Conservation (phyloP, 2,329 filamentous ascomycete genomes). For the Neofusicoccum ribis region DNA sequence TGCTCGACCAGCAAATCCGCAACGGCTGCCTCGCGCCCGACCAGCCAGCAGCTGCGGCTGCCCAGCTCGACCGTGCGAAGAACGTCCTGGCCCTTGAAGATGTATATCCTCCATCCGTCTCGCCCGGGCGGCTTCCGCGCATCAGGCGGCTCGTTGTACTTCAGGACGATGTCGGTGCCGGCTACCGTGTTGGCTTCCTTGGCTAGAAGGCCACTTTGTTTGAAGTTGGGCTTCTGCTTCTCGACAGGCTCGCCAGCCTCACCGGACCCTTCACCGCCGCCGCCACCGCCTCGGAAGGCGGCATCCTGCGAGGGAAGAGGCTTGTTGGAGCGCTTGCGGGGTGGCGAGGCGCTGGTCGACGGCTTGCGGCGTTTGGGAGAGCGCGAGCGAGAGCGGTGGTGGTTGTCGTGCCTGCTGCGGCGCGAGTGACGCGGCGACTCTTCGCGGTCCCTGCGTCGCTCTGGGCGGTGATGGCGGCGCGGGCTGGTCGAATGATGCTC, state of each 20-base stretch:
- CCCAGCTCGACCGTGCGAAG: slow-evolving; percentile 79
- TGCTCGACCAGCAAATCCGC: slow-evolving; percentile 85
- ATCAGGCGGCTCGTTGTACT: slow-evolving; percentile 95
- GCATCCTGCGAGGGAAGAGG: slow-evolving; percentile 50
- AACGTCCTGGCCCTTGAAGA: slow-evolving; percentile 83
- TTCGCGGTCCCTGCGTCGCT: slow-evolving; percentile 24
- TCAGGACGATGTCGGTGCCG: slow-evolving; percentile 76
- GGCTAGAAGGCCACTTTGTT: slow-evolving; percentile 76
- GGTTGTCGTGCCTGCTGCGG: slow-evolving; percentile 23
- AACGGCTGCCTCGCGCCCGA: slow-evolving; percentile 77
- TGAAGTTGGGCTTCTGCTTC: slow-evolving; percentile 88
- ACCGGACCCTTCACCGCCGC: slow-evolving; percentile 22
- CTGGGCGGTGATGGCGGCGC: slow-evolving; percentile 28
- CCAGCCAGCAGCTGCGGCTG: slow-evolving; percentile 81
- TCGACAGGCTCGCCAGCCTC: slow-evolving; percentile 40
- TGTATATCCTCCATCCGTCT: slow-evolving; percentile 83
- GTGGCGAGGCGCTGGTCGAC: slow-evolving; percentile 36
- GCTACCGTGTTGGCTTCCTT: slow-evolving; percentile 83
- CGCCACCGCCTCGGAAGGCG: slow-evolving; percentile 41
- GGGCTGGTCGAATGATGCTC: slow-evolving; percentile 28
- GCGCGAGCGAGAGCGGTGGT: slow-evolving; percentile 24
- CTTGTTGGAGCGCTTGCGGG: slow-evolving; percentile 44
- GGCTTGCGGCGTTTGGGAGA: slow-evolving; percentile 36
- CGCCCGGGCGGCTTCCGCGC: slow-evolving; percentile 80
- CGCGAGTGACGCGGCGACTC: slow-evolving; percentile 12